Evolutionary conservation across 1,139 yeast species (phyloP).

Genomic region (Suhomyces bolitotheri): DNA sequence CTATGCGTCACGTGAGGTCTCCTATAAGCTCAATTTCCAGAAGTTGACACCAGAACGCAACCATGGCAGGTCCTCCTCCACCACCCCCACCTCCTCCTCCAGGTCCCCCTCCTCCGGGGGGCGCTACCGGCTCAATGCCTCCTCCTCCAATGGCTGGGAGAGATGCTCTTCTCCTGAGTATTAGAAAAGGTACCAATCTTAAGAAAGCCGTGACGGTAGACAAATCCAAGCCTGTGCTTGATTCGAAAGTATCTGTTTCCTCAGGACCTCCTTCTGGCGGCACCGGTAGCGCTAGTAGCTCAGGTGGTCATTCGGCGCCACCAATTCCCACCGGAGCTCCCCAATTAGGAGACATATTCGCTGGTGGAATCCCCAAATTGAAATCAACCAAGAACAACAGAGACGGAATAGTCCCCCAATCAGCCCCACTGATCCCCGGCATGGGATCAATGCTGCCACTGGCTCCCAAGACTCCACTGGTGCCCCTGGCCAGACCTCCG

Average conservation of each 20-base stretch:
- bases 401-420: constrained; percentile 43
- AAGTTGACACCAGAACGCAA: no score
- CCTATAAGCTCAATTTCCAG: constrained; percentile 2
- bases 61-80: constrained; percentile 27
- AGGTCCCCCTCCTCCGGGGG: constrained; percentile 11
- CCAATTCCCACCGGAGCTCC: constrained; percentile 39
- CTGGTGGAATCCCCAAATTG: constrained; percentile 84
- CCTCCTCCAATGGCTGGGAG: constrained; percentile 52
- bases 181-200: constrained; percentile 72
- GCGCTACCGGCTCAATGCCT: constrained; percentile 21
- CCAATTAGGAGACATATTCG: constrained; percentile 77
- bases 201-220: constrained; percentile 66
- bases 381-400: constrained; percentile 52
- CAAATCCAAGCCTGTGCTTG: constrained; percentile 46
- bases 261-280: constrained; percentile 13
- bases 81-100: constrained; percentile 21
- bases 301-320: constrained; percentile 18
- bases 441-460: background rate
- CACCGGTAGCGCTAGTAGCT: constrained; percentile 5
- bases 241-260: constrained; percentile 28
- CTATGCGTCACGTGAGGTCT: background rate
- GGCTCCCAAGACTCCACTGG: constrained; percentile 5
- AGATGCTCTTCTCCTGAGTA: constrained; percentile 84
- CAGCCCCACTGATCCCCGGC: constrained; percentile 38
- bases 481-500: constrained; percentile 13